phyloP scores from a whole-genome alignment of 2,329 filamentous ascomycete species.

The Rutstroemia sp. region DNA sequence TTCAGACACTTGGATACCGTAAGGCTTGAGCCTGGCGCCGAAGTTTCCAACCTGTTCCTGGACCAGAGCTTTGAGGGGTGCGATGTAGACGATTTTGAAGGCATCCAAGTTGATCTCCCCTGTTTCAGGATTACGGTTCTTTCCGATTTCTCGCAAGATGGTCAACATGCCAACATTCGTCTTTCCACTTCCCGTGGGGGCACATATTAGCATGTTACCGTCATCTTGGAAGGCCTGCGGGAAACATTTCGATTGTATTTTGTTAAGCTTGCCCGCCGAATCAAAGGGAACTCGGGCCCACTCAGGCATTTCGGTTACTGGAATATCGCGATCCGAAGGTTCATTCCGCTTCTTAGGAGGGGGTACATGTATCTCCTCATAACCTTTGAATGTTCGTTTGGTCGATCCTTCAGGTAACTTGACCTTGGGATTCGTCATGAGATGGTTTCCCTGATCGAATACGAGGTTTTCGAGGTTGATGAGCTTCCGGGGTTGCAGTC shows the following conservation, averaged over 20 bases:
- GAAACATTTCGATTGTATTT: constrained; percentile 91
- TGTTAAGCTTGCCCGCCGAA: constrained; percentile 79
- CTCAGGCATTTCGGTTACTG: constrained; percentile 81
- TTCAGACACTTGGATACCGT: constrained; percentile 89
- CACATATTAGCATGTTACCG: constrained; percentile 96
- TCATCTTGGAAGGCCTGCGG: constrained; percentile 87
- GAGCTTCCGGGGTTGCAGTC: constrained; percentile 75
- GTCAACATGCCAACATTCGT: constrained; percentile 98
- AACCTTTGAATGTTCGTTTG: constrained; percentile 93
- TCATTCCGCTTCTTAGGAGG: constrained; percentile 83
- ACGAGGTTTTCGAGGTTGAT: constrained; percentile 95
- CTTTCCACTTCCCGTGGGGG: constrained; percentile 94
- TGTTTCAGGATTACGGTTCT: constrained; percentile 79
- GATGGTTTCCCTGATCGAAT: constrained; percentile 95
- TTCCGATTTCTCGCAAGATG: constrained; percentile 93
- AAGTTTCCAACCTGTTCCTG: constrained; percentile 99
- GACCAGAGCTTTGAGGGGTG: constrained; percentile 88
- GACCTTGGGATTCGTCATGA: constrained; percentile 99
- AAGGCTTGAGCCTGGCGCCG: constrained; percentile 80
- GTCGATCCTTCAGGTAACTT: constrained; percentile 89
- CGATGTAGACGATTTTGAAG: constrained; percentile 98
- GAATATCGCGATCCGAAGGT: constrained; percentile 71
- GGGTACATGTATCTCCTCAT: constrained; percentile 96
- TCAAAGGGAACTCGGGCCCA: constrained; percentile 88
- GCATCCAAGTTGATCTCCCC: constrained; percentile 94